Evolutionary conservation across 164 flowering plant species (phyloP), one percentile per base, ranked within the genome.

Genomic region (Umbilicus rupestris): DNA sequence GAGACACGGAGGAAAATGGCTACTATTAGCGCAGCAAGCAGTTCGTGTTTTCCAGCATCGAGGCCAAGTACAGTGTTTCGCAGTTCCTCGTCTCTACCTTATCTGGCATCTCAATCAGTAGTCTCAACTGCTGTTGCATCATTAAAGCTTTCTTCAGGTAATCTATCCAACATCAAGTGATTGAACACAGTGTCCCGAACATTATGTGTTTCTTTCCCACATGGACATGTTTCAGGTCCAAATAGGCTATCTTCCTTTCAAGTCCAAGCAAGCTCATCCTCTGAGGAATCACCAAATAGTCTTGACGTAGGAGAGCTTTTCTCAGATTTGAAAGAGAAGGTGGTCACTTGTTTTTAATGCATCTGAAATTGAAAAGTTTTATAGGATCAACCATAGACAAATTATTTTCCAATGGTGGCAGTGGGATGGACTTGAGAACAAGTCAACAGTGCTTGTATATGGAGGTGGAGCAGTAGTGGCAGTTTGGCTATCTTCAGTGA

Each of bases 351-450:
- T 50, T 52, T 52, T 28, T 28, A 2, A 22, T n/a, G 19, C 29
- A n/a, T 11, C 14, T 55, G 15, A 11, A 26, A 55, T 55, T 55
- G 2, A 29, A 14, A 7, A 22, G 7, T 52, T 4, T 52, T 11
- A 24, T 3, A 11, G 24, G 1, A 22, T 24, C 7, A 24, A 49
- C 1, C 3, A 9, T 20, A 7, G 15, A 9, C 2, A 22, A 52
- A 20, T 22, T 24, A 26, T 52, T 52, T 52, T 22, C 29, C 30
- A 24, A 47, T 50, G 20, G 26, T 70, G 35, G 42, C 68, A 90
- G 96, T 93, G 98, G 98, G 98, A 93, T 82, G 93, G 79, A 58
- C 71, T 90, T 73, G 98, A 93, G 70, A 85, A 90, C 84, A 93
- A 93, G 79, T 76, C 94, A 19, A 87, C 96, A 3, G 97, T 89